Base-by-base conservation (phyloP, 768 basidiomycete genomes). In the Erythrobasidium yunnanense region DNA sequence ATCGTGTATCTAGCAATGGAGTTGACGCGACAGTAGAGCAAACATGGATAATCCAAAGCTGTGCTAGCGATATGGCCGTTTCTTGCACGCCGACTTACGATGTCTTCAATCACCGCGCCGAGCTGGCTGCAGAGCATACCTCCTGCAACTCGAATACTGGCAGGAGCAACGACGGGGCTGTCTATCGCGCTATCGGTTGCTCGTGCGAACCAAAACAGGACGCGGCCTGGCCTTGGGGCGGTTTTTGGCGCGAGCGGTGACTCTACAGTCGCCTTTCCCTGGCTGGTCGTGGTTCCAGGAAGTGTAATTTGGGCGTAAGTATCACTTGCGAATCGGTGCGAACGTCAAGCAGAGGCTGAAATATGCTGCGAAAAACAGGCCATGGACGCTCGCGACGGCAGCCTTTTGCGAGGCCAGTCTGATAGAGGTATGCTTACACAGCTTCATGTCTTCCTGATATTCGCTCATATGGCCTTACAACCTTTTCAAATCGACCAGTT, bases 331-430 rank as follows among this genome's bases (percentile, higher is more conserved):
- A 25, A 8, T 11, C 50, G 27, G 50, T 20, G 29, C 15, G 20
- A 52, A 52, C 20, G 29, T 13, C 22, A 52, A 52, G 50, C 18
- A 30, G 15, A 45, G 27, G 50, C 18, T 20, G 20, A 52, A n/a
- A n/a, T n/a, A n/a, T 13, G 20, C 50, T 15, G 7, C 50, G 50
- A 11, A 35, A 18, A 4, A 20, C 49, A 62, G 85, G 68, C 93
- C 93, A 50, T 99, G 95, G 95, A 90, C 90, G 1, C 81, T 97
- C 70, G 77, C 90, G n/a, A 91, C 87, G 3, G 86, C 88, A 1
- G 86, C 84, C 20, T 82, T 91, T 67, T 87, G 95, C 18, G 95
- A 99, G 78, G 83, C 84, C 51, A 85, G 81, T 67, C 71, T 91
- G 60, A 77, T 87, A 65, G 91, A 92, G 83, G 95, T 90, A 65